phyloP scores from a whole-genome alignment of 2,329 filamentous ascomycete species.

The Pyricularia grisea region DNA sequence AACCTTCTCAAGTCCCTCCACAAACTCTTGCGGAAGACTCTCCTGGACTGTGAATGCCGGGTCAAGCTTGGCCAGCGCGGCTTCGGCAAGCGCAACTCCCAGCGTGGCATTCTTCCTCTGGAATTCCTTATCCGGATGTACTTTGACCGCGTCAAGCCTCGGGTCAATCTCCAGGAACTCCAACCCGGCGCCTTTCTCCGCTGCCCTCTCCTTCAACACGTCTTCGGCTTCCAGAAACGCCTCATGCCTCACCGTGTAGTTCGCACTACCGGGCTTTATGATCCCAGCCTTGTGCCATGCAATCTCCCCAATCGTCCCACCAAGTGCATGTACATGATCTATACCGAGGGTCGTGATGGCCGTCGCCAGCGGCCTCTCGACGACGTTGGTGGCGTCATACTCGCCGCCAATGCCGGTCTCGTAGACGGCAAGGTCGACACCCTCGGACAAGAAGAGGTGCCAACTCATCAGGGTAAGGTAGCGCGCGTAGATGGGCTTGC shows the following conservation, averaged over 20 bases:
- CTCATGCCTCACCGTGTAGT: constrained; percentile 39
- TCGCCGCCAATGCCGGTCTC: constrained; percentile 57
- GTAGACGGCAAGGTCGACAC: constrained; percentile 52
- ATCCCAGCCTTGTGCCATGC: constrained; percentile 70
- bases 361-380: constrained; percentile 9
- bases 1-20: constrained; percentile 55
- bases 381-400: constrained; percentile 64
- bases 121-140: constrained; percentile 11
- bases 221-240: constrained; percentile 27
- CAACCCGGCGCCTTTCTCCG: constrained; percentile 29
- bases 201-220: constrained; percentile 43
- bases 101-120: constrained; percentile 15
- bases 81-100: constrained; percentile 25
- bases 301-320: constrained; percentile 53
- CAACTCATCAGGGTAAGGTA: constrained; percentile 58
- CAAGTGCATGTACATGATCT: constrained; percentile 57
- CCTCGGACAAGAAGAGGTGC: constrained; percentile 56
- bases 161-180: constrained; percentile 11
- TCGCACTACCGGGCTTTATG: constrained; percentile 51
- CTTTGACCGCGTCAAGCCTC: constrained; percentile 6
- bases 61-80: constrained; percentile 36
- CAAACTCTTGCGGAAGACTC: constrained; percentile 42
- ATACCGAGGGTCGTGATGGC: constrained; percentile 49
- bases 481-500: constrained; percentile 48
- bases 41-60: not conserved